phyloP scores from a whole-genome alignment of 2,329 filamentous ascomycete species.

The Calycina marina region DNA sequence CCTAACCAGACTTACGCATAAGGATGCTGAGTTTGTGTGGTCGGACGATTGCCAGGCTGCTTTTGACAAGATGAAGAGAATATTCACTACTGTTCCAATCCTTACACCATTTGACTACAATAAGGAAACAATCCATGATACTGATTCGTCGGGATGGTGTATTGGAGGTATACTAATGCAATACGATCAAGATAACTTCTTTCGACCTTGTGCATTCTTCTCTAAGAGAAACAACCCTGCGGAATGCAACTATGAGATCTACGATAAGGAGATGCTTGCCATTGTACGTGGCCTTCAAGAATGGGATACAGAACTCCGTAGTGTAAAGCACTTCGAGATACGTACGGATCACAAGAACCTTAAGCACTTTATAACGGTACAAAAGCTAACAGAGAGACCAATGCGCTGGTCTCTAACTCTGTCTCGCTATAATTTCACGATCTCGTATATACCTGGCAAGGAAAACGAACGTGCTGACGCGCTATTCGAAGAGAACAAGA shows the following conservation, averaged over 20 bases:
- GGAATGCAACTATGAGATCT: too few relatives aligned
- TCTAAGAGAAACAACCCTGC: neutral
- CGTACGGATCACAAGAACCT: conserved; percentile 1
- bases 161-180: conserved; percentile 1
- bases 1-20: too few relatives aligned
- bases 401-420: conserved; percentile 1
- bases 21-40: too few relatives aligned
- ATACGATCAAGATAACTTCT: neutral
- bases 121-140: neutral
- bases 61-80: too few relatives aligned
- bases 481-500: neutral
- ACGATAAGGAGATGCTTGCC: too few relatives aligned
- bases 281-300: too few relatives aligned
- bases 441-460: neutral
- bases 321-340: neutral
- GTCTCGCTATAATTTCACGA: neutral
- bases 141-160: neutral
- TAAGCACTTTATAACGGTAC: conserved; percentile 1
- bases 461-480: neutral
- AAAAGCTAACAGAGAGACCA: conserved; percentile 1
- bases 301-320: neutral
- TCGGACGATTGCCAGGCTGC: too few relatives aligned
- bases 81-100: too few relatives aligned
- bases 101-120: too few relatives aligned
- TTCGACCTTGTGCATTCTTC: neutral